phyloP scores from a whole-genome alignment of 1,139 yeast genomes.

The Geotrichum australiense region DNA sequence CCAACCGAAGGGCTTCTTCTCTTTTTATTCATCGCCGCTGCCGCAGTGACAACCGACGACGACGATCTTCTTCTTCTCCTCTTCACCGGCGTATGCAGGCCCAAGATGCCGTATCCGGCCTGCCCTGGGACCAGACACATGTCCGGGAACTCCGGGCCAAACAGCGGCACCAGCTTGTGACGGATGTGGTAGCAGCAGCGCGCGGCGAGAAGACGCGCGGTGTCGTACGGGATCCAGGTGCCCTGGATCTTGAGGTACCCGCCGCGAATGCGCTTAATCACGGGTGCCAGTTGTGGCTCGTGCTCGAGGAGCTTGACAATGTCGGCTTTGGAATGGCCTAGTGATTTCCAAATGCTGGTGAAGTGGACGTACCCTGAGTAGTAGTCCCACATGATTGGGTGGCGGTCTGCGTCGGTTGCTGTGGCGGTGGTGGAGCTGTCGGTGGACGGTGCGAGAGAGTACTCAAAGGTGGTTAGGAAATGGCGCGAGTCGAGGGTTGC shows the following conservation, averaged over 20 bases:
- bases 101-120: conserved; percentile 62
- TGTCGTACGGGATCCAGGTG: conserved; percentile 80
- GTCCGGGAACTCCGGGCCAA: conserved; percentile 67
- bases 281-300: conserved; percentile 61
- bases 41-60: too few relatives aligned
- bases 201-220: conserved; percentile 62
- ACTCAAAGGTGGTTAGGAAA: conserved; percentile 60
- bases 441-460: too few relatives aligned
- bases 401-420: conserved; percentile 48
- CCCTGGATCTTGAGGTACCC: conserved; percentile 93
- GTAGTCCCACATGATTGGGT: conserved; percentile 82
- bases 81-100: conserved; percentile 19
- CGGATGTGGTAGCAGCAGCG: conserved; percentile 76
- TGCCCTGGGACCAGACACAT: conserved; percentile 62
- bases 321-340: conserved; percentile 66
- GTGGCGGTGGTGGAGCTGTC: too few relatives aligned
- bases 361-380: conserved; percentile 82
- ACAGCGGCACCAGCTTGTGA: conserved; percentile 68
- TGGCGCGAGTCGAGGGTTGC: conserved; percentile 68
- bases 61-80: conserved; percentile 8
- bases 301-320: conserved; percentile 60
- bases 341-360: conserved; percentile 86
- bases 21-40: too few relatives aligned
- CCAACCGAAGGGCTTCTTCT: background rate
- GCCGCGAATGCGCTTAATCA: conserved; percentile 74